Percentiles rank a stretch among this genome's conserved stretches.
Conservation (phyloP, 495 filamentous ascomycete genomes). For the Aspergillus taichungensis region DNA sequence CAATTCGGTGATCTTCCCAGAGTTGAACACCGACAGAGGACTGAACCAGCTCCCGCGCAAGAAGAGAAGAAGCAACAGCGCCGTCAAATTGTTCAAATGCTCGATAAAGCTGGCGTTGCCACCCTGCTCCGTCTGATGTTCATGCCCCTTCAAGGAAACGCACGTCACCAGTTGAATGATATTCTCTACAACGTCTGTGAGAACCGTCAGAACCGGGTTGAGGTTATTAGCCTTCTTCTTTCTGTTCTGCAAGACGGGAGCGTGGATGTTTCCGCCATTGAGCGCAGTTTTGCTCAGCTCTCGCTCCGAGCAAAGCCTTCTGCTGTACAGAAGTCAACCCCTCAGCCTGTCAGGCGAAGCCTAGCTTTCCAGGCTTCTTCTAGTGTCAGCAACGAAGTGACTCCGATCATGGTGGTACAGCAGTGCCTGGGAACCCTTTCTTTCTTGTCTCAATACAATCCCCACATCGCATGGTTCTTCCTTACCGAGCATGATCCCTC, state of each 20-base stretch:
- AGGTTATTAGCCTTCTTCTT: slow-evolving; percentile 88
- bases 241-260: slow-evolving; percentile 97
- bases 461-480: slow-evolving; percentile 85
- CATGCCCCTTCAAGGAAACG: slow-evolving; percentile 76
- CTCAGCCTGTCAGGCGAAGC: slow-evolving; percentile 64
- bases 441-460: slow-evolving; percentile 72
- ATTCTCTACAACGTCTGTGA: slow-evolving; percentile 84
- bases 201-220: slow-evolving; percentile 86
- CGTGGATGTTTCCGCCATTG: slow-evolving; percentile 83
- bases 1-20: slow-evolving; percentile 50
- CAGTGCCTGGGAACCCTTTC: slow-evolving; percentile 81
- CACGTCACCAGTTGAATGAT: slow-evolving; percentile 69
- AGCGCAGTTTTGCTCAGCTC: slow-evolving; percentile 87
- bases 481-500: slow-evolving; percentile 84
- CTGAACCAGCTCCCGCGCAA: slow-evolving; percentile 31
- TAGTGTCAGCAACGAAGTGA: slow-evolving; percentile 62
- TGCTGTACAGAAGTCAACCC: slow-evolving; percentile 59
- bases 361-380: slow-evolving; percentile 47
- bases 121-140: slow-evolving; percentile 96
- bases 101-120: slow-evolving; percentile 91
- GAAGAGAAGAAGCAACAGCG: slow-evolving; percentile 61
- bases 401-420: slow-evolving; percentile 89
- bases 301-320: slow-evolving; percentile 84
- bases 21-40: slow-evolving; percentile 36
- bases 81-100: slow-evolving; percentile 82